A percentile compares a stretch with the other conserved stretches of the same genome.
phyloP scores from a whole-genome alignment of 2,329 filamentous ascomycete species.

The Aspergillus carbonarius region DNA sequence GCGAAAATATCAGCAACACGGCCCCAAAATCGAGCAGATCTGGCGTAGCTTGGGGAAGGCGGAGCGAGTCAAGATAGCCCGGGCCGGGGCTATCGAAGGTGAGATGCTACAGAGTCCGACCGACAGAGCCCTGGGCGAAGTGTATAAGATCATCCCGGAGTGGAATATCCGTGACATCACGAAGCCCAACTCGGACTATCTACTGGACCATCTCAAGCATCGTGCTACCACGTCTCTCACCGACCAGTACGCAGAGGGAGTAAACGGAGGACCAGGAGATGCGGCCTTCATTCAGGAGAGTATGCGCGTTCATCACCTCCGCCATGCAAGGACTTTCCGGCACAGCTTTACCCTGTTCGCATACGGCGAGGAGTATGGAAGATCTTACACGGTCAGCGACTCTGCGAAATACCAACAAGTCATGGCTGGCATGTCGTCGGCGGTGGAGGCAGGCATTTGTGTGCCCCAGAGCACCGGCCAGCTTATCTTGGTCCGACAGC shows the following conservation, averaged over 20 bases:
- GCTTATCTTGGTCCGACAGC: conserved; percentile 45
- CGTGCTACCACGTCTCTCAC: conserved; percentile 36
- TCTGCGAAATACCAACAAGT: conserved; percentile 17
- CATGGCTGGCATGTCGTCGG: conserved; percentile 17
- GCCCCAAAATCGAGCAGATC: too few relatives aligned
- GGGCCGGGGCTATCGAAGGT: too few relatives aligned
- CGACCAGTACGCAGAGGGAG: conserved; percentile 33
- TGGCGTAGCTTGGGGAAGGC: too few relatives aligned
- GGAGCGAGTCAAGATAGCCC: too few relatives aligned
- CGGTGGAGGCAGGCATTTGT: conserved; percentile 18
- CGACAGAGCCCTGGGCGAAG: conserved; percentile 39
- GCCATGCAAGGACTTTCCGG: conserved; percentile 25
- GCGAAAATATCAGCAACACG: too few relatives aligned
- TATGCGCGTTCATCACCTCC: conserved; percentile 34
- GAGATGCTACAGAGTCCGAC: too few relatives aligned
- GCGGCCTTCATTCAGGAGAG: conserved; percentile 35
- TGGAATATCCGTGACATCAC: conserved; percentile 47
- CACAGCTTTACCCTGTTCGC: conserved; percentile 42
- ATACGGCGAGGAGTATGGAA: conserved; percentile 37
- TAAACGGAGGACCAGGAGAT: conserved; percentile 29
- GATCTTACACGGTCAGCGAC: conserved; percentile 29
- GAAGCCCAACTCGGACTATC: conserved; percentile 33
- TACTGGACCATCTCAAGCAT: conserved; percentile 42
- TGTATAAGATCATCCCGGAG: conserved; percentile 45
- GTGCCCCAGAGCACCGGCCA: conserved; percentile 20